Evolutionary conservation across 2,329 filamentous ascomycete species (phyloP).

Genomic region (Trichoderma oligosporum): DNA sequence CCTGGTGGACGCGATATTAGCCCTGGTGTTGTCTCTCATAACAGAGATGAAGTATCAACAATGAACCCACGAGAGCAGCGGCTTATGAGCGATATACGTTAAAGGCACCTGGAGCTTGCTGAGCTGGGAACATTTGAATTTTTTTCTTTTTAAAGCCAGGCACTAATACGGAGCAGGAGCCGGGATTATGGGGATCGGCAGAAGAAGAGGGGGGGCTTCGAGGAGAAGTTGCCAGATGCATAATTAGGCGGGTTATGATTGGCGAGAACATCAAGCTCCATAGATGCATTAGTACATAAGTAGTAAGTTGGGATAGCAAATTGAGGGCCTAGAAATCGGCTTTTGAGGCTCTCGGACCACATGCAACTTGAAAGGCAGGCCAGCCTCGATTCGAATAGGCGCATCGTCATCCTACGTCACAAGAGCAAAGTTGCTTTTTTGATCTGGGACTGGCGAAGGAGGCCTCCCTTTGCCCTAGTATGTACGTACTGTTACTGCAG

Average conservation of each 20-base stretch:
- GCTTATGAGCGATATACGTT: conserved; percentile 24
- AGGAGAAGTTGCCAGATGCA: conserved; percentile 16
- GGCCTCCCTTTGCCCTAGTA: background rate
- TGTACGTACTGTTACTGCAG: no score
- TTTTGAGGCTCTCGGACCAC: conserved; percentile 7
- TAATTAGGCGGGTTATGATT: conserved; percentile 13
- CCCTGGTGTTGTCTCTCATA: conserved; percentile 19
- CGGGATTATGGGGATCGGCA: conserved; percentile 19
- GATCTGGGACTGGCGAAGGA: conserved; percentile 1
- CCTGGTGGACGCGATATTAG: conserved; percentile 15
- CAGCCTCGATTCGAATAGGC: conserved; percentile 10
- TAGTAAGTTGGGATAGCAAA: background rate
- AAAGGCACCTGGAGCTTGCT: conserved; percentile 19
- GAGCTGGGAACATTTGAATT: conserved; percentile 12
- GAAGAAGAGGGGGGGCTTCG: no score
- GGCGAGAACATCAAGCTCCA: background rate
- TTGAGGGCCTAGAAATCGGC: background rate
- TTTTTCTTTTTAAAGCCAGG: background rate
- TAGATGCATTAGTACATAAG: background rate
- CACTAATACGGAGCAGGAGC: conserved; percentile 17
- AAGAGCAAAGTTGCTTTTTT: background rate
- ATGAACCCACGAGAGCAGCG: conserved; percentile 8
- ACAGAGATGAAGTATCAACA: conserved; percentile 18
- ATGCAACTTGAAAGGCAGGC: no score
- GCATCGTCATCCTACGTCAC: conserved; percentile 20